Base-by-base conservation (phyloP, 2,329 filamentous ascomycete genomes). In the Neoascochyta sp. region DNA sequence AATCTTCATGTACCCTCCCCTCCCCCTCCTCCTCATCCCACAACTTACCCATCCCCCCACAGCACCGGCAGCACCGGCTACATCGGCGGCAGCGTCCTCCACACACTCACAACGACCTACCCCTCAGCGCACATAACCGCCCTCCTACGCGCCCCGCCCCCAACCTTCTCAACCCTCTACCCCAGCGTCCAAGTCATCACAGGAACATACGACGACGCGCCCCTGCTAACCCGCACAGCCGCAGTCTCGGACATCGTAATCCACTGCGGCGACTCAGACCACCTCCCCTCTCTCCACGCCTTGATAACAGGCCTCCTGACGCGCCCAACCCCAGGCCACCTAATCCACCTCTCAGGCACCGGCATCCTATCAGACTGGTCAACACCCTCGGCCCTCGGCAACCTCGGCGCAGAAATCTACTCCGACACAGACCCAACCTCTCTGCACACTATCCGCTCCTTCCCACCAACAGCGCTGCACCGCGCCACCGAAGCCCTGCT, bases 401-500 rank as follows among this genome's bases (percentile, higher is more conserved):
- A 18, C 1, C 24, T 42, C 7, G 54, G 49, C 16, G 47, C 48
- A 5, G 70, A 69, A 25, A 54, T 68, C 9, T 82, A 80, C 63
- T 66, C 76, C 43, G 80, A 83, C 40, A 60, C 75, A 27, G 79
- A 82, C 40, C 60, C 75, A 27, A 8, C n/a, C 2, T 37, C 71
- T 30, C 65, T 83, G 12, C 58, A 66, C 4, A 69, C 70, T 17
- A 65, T 83, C 21, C 55, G 71, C 2, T 64, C 49, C 9, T 52
- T 83, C 0, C 78, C 78, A 0, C 71, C 76, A 42, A 49, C 59
- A 1, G 78, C 71, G 5, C 57, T 70, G 12, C 83, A 88, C 61
- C 75, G 80, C 9, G 67, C 78, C 48, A 75, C 85, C 1, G 83
- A 89, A 57, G 74, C 76, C 51, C 69, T 85, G n/a, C 73, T 87